phyloP scores from a whole-genome alignment of 345 rosid species.

The Bretschneidera sinensis region DNA sequence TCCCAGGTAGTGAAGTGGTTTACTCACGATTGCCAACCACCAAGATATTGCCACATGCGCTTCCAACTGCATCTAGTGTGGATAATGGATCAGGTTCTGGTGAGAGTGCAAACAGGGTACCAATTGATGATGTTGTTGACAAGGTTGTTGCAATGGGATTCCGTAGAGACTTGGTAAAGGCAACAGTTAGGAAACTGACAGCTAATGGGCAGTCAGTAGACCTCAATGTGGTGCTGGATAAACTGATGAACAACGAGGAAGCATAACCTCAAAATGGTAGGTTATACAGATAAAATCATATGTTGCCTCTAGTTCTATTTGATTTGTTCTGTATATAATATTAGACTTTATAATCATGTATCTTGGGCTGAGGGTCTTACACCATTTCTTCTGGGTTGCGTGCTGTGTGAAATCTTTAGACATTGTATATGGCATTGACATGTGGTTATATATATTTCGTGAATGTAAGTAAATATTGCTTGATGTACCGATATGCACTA shows the following conservation, averaged over 20 bases:
- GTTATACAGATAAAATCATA: background rate
- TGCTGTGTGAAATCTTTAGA: constrained; percentile 2
- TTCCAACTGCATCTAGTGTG: constrained; percentile 44
- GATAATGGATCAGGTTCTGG: constrained; percentile 23
- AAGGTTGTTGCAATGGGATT: constrained; percentile 62
- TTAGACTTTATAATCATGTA: background rate
- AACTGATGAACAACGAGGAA: constrained; percentile 34
- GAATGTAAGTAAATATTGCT: constrained; percentile 7
- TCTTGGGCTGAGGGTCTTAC: background rate
- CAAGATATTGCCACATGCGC: constrained; percentile 35
- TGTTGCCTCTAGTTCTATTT: constrained; percentile 6
- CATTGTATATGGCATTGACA: background rate
- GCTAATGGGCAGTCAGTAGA: constrained; percentile 49
- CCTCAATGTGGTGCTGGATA: constrained; percentile 48
- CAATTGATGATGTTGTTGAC: constrained; percentile 41
- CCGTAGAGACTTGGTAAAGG: constrained; percentile 53
- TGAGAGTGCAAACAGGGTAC: constrained; percentile 25
- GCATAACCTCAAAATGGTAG: background rate
- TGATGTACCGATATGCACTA: background rate
- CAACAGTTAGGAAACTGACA: constrained; percentile 37
- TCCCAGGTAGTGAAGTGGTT: constrained; percentile 11
- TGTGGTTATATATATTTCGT: constrained; percentile 1
- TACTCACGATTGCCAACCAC: constrained; percentile 36
- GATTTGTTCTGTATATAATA: constrained; percentile 1
- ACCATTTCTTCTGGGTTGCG: constrained; percentile 1